Evolutionary conservation across 441 rosid genomes (phyloP).

Genomic region (Biscutella laevigata): DNA sequence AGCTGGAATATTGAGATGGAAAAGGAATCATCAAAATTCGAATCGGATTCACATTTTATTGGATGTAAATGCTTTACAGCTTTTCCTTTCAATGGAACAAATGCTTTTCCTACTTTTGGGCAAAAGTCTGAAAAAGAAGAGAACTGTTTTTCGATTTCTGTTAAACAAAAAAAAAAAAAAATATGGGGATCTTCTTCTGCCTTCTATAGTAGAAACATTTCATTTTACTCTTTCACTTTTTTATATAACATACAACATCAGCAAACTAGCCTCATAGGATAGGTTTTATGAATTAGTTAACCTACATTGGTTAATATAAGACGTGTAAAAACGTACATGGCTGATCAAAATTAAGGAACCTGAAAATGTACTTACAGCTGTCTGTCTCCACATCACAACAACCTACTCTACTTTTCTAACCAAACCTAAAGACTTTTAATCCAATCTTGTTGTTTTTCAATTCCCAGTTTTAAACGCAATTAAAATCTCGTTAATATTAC

Average conservation of each 20-base stretch:
- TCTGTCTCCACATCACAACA: conserved; percentile 13
- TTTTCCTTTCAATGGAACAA: not conserved
- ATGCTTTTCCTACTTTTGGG: not conserved
- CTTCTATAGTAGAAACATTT: not conserved
- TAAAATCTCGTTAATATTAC: not conserved
- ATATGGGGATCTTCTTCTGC: not conserved
- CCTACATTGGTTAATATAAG: not conserved
- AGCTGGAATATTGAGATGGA: not conserved
- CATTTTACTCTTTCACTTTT: not conserved
- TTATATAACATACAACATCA: not conserved
- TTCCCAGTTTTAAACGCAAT: not conserved
- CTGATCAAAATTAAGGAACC: conserved; percentile 10
- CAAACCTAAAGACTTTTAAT: conserved; percentile 17
- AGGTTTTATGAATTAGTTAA: not conserved
- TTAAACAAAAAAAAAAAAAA: not conserved
- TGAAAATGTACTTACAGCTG: conserved; percentile 16
- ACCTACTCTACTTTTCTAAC: conserved; percentile 11
- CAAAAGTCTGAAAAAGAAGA: not conserved
- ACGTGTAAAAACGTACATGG: conserved; percentile 1
- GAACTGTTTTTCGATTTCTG: not conserved
- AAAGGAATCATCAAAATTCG: not conserved
- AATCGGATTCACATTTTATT: conserved; percentile 12
- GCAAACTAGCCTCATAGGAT: too few species aligned
- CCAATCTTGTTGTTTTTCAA: too few species aligned
- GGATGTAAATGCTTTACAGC: conserved; percentile 1